Evolutionary conservation across 495 filamentous ascomycete genomes (phyloP).

Genomic region (Daldinia concentrica): DNA sequence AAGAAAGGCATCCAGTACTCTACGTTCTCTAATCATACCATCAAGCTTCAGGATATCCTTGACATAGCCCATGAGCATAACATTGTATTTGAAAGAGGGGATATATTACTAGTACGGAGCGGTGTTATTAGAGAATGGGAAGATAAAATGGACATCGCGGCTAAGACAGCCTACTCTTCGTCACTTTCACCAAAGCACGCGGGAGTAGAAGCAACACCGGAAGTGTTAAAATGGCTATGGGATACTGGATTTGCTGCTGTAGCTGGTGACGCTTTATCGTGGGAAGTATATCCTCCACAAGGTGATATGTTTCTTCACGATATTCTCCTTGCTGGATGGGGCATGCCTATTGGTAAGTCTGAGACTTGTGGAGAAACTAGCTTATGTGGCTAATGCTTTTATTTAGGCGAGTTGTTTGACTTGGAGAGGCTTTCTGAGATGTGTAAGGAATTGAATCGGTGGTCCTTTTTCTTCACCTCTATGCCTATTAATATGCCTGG

Average conservation of each 20-base stretch:
- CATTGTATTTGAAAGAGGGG: conserved; percentile 53
- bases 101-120: conserved; percentile 63
- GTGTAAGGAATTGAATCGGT: conserved; percentile 52
- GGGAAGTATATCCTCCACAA: conserved; percentile 55
- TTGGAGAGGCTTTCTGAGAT: conserved; percentile 57
- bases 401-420: conserved; percentile 61
- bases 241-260: conserved; percentile 60
- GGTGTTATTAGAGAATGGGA: conserved; percentile 57
- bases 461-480: conserved; percentile 57
- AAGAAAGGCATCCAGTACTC: conserved; percentile 31
- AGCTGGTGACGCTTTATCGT: conserved; percentile 59
- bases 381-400: not conserved
- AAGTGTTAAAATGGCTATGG: conserved; percentile 60
- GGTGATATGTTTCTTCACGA: conserved; percentile 53
- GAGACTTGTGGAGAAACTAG: not conserved
- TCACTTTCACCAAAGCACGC: conserved; percentile 43
- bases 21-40: conserved; percentile 13
- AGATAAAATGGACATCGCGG: conserved; percentile 45
- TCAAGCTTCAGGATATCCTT: conserved; percentile 18
- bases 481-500: conserved; percentile 58
- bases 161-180: conserved; percentile 48
- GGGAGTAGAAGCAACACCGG: conserved; percentile 57
- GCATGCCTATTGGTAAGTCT: conserved; percentile 60
- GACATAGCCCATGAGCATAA: conserved; percentile 46
- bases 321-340: conserved; percentile 62